Base-by-base conservation (phyloP, 805 yeast species). In the Candida nemodendra region DNA sequence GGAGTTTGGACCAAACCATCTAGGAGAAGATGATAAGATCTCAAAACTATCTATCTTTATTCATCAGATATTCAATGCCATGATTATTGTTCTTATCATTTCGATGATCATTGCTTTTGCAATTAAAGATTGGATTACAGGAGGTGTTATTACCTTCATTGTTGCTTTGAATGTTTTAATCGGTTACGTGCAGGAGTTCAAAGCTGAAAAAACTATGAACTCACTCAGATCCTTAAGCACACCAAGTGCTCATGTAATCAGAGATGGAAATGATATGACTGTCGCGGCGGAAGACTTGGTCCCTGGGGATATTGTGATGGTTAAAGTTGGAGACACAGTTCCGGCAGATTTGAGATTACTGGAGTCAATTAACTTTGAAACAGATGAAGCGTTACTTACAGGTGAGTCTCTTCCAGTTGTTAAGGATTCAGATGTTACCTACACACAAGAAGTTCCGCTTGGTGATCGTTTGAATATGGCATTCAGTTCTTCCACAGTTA, bases 331-430 rank as follows among this genome's bases (percentile, higher is more conserved):
- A 38, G 90, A 83, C 53, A 81, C 88, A 6, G 64, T 83, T 25
- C 90, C 90, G 13, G 89, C 90, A 12, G 90, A 83, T 57, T 50
- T 81, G 39, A 70, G 90, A 50, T 65, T 83, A 32, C 50, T 79
- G 38, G 76, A 71, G 30, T 49, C 72, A 32, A 68, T 74, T 56
- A 84, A 82, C 57, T 78, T 84, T 46, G 90, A 83, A 56, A 76
- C 86, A 9, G 90, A 89, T 56, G 98, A 91, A 61, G 83, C 96
- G 3, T 64, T 89, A 23, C 69, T 91, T 41, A 90, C 98, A 0
- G 98, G 98, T 34, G 98, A 91, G 64, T 76, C 95, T 0, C 59
- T 78, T 30, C 90, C 95, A 2, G 74, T 84, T n/a, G 62, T 69
- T 13, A 83, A 83, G 56, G 68, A 72, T 33, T 70, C 65, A 18